These are phyloP conservation scores for Microstegium vimineum DNA, from an alignment of 176 grass and related monocot genomes.

Conservation along the genomic window DNA sequence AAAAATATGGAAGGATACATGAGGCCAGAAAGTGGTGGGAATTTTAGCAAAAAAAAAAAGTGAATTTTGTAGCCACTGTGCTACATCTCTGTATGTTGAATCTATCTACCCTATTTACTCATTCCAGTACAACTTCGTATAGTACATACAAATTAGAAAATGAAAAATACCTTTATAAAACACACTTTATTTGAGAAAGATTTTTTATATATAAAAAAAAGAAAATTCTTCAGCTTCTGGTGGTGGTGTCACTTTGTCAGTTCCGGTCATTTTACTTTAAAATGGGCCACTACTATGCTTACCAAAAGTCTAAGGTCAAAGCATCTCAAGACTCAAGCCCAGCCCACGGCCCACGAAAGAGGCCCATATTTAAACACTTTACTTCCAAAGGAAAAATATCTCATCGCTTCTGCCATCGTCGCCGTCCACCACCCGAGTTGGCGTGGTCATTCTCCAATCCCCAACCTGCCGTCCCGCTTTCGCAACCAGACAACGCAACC, in stretches of 20 bases:
- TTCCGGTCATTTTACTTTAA: neutral
- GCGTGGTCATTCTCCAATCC: slow-evolving; percentile 1
- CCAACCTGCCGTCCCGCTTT: neutral
- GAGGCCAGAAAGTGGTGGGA: neutral
- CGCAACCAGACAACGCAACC: neutral
- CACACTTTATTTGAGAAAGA: neutral
- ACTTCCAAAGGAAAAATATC: slow-evolving; percentile 35
- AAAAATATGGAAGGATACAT: neutral
- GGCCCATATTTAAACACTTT: neutral
- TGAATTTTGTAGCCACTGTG: neutral
- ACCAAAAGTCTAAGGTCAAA: neutral
- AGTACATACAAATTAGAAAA: neutral
- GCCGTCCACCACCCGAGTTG: neutral
- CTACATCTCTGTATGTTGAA: neutral
- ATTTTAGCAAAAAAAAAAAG: neutral
- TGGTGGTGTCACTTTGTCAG: neutral
- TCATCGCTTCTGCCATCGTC: neutral
- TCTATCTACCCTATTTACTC: neutral
- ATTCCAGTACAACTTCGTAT: neutral
- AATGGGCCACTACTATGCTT: neutral
- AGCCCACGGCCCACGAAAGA: neutral
- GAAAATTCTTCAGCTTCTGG: neutral
- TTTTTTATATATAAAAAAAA: neutral
- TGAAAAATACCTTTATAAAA: neutral
- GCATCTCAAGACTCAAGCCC: neutral